These are phyloP conservation scores for Udeniomyces megalosporus DNA, from an alignment of 768 basidiomycete genomes.

Conservation along the genomic window DNA sequence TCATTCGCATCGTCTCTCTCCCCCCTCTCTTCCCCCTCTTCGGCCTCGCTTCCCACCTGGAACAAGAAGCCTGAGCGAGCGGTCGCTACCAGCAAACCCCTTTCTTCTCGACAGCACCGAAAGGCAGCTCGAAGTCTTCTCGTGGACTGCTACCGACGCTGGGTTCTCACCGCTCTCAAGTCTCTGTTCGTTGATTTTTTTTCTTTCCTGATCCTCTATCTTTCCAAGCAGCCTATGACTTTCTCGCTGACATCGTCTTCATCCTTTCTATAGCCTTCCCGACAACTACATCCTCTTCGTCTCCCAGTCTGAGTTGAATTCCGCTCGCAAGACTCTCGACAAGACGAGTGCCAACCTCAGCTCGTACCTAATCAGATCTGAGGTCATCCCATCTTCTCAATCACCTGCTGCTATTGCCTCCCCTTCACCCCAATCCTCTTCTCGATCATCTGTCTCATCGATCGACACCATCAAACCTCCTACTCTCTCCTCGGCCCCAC, in stretches of 20 bases:
- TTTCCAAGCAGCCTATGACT: no score
- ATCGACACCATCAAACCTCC: conserved; percentile 17
- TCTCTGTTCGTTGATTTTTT: conserved; percentile 14
- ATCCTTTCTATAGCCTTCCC: neutral
- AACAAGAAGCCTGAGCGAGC: neutral
- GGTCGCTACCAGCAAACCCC: neutral
- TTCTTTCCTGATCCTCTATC: neutral
- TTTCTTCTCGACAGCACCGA: conserved; percentile 24
- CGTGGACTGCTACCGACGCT: conserved; percentile 29
- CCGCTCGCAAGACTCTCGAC: neutral
- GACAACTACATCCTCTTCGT: conserved; percentile 13
- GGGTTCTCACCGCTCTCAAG: conserved; percentile 27
- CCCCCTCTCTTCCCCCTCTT: no score
- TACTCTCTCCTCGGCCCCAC: conserved; percentile 19
- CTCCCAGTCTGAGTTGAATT: conserved; percentile 4
- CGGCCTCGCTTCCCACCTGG: conserved; percentile 17
- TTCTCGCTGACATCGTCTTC: neutral
- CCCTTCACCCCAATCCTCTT: conserved; percentile 1
- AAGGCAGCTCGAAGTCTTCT: conserved; percentile 27
- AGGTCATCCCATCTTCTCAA: neutral
- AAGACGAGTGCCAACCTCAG: neutral
- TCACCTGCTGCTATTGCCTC: no score
- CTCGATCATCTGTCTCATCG: neutral
- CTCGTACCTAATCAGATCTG: conserved; percentile 16
- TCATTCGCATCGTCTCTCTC: conserved; percentile 26